Evolutionary conservation across 495 filamentous ascomycete genomes (phyloP), one percentile per base, ranked within the genome.

Genomic region (Melanomma pulvis-pyrius): DNA sequence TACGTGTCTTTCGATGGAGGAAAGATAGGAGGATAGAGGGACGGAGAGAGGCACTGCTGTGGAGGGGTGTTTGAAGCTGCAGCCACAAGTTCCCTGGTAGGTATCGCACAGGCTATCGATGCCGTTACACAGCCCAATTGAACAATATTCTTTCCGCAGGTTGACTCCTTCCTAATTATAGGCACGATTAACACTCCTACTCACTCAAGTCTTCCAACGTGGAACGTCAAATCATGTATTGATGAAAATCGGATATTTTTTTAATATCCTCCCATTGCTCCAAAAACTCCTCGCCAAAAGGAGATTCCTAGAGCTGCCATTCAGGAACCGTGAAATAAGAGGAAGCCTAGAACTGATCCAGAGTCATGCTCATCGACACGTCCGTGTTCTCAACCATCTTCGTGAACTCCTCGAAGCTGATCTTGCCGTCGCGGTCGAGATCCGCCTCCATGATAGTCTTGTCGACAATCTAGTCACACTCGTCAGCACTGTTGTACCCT

Each of bases 361-460:
- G 81, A 63, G 92, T 98, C 94, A 98, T 97, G 79, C 93, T 97
- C 89, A 96, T 89, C 74, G 89, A 93, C 59, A 98, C 88, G 79
- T 98, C 94, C 29, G 94, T 98, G 75, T 89, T 96, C 83, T 97
- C 93, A 51, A 98, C 96, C 96, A 98, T 97, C 79, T 93, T 90
- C 53, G 86, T 91, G 79, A 99, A 99, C 83, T 99, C 94, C 81
- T 97, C 92, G 73, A 99, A 99, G 81, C 91, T 96, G 81, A 99
- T 98, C 83, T 96, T 96, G 69, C 94, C 94, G 79, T 99, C 94
- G 46, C 86, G 84, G 78, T 99, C 96, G 73, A 90, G 84, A 77
- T 99, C 94, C 48, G 94, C 96, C 81, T 99, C 94, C 94, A 98
- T 98, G 74, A 99, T 99, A 56, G 94, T 99, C 86, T 99, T 99